Evolutionary conservation across 306 rosid species (phyloP), one percentile per base, ranked within the genome.

Genomic region (Morella rubra): DNA sequence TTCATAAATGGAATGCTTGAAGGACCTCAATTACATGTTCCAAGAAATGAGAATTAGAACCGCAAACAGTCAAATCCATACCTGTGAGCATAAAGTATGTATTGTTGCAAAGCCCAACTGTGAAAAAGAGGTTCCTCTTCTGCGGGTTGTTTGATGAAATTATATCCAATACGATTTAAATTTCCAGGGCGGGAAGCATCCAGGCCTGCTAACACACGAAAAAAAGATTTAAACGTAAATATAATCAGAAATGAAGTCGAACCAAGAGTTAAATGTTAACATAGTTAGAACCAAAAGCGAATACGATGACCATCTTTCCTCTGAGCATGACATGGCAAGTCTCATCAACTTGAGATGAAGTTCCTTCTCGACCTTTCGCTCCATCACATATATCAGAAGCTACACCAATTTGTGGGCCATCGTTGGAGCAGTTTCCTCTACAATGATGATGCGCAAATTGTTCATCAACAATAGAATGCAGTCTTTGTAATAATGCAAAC

Each of bases 21-120:
- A 22, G 14, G 47, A 18, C 22, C 4, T 40, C n/a, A 16, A 18
- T 64, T 41, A 64, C 40, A 64, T 64, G 24, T 40, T 40, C 22
- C 49, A 64, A 40, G 13, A 64, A 64, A 6, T 64, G 32, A n/a
- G 11, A 14, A 49, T 49, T 49, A 3, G 53, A 49, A 49, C 16
- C 7, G 10, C 52, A 11, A 49, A 49, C 7, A 3, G 58, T 42
- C 70, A 62, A 74, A 40, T 14, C 47, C 85, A 52, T 69, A 94
- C 98, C 98, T 94, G 98, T 58, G 92, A 19, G 76, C 98, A 94
- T 42, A 72, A 61, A 94, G 96, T 78, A 94, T 90, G 79, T 89
- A 94, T 76, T 89, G 98, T 85, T 94, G 97, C 81, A 94, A 88
- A n/a, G 91, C 96, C 44, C 78, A 66, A 76, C 89, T 84, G 84